Percentiles rank a stretch among this genome's conserved stretches.
These are phyloP conservation scores for Arabidopsis hybrid DNA, from an alignment of 441 rosid species.

Conservation along the genomic window DNA sequence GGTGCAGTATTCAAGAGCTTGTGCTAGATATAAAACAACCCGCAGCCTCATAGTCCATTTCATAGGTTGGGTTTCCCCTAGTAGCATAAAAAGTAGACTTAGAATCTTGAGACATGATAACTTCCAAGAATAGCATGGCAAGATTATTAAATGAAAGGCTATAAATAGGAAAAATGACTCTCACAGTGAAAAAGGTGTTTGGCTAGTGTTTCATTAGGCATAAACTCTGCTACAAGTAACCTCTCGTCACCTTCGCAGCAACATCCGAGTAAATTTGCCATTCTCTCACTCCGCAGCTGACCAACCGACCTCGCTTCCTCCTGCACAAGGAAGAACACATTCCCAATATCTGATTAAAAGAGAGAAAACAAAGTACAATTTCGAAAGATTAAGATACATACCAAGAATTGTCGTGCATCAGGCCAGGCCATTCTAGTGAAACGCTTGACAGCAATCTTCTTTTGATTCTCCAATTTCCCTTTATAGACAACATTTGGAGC, in stretches of 20 bases:
- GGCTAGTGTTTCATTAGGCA: constrained; percentile 70
- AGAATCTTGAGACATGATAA: neutral
- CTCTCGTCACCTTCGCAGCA: constrained; percentile 69
- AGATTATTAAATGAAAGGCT: constrained; percentile 42
- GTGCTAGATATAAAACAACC: constrained; percentile 65
- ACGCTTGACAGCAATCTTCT: constrained; percentile 65
- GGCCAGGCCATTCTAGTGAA: constrained; percentile 74
- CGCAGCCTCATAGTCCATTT: constrained; percentile 77
- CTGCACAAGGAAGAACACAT: constrained; percentile 50
- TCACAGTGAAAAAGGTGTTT: constrained; percentile 76
- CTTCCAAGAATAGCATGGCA: neutral
- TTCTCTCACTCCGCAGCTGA: constrained; percentile 60
- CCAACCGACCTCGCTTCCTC: constrained; percentile 73
- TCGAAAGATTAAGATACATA: constrained; percentile 14
- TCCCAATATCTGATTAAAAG: constrained; percentile 5
- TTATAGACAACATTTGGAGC: constrained; percentile 71
- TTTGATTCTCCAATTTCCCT: constrained; percentile 69
- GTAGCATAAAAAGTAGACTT: constrained; percentile 9
- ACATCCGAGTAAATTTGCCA: constrained; percentile 67
- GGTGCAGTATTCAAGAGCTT: constrained; percentile 69
- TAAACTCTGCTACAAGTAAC: constrained; percentile 65
- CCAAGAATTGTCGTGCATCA: constrained; percentile 65
- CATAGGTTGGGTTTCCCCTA: constrained; percentile 80
- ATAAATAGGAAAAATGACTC: constrained; percentile 17
- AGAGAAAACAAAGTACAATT: neutral